phyloP scores from a whole-genome alignment of 1,284 basidiomycete genomes.

The Puccinia horiana region DNA sequence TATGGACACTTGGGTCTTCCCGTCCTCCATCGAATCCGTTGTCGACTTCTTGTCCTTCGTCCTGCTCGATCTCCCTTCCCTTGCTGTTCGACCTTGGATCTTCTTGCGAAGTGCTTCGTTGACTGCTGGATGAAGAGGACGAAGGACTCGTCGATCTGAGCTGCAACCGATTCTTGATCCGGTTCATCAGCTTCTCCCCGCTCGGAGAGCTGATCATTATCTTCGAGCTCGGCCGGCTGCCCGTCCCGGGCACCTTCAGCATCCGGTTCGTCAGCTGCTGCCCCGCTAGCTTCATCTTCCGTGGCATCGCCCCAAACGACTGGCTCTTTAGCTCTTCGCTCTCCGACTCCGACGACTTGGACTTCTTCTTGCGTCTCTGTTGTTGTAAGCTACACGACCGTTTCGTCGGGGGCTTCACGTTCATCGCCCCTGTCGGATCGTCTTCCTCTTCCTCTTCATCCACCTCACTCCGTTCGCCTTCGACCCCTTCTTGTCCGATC shows the following conservation, averaged over 20 bases:
- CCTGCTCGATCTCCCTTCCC: neutral
- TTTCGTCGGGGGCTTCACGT: slow-evolving; percentile 15
- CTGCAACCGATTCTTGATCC: slow-evolving; percentile 39
- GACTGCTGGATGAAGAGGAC: neutral
- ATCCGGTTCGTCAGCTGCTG: neutral
- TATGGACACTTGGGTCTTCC: neutral
- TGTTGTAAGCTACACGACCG: slow-evolving; percentile 34
- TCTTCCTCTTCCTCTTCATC: neutral
- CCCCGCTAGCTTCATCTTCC: neutral
- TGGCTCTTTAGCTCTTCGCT: slow-evolving; percentile 2
- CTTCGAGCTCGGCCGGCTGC: neutral
- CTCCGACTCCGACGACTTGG: neutral
- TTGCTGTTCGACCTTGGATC: neutral
- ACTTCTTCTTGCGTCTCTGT: neutral
- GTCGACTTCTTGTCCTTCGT: neutral
- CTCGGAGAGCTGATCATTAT: slow-evolving; percentile 33
- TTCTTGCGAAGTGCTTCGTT: neutral
- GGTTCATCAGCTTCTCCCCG: slow-evolving; percentile 40
- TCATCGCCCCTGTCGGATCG: neutral
- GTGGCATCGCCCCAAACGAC: slow-evolving; percentile 6
- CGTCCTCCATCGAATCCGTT: neutral
- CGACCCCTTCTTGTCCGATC: neutral
- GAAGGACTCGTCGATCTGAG: slow-evolving; percentile 1
- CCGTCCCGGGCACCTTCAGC: slow-evolving; percentile 5
- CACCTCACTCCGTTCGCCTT: neutral